Conservation (phyloP, 2,329 filamentous ascomycete genomes). For the Ophiocordyceps camponoti-saundersi region DNA sequence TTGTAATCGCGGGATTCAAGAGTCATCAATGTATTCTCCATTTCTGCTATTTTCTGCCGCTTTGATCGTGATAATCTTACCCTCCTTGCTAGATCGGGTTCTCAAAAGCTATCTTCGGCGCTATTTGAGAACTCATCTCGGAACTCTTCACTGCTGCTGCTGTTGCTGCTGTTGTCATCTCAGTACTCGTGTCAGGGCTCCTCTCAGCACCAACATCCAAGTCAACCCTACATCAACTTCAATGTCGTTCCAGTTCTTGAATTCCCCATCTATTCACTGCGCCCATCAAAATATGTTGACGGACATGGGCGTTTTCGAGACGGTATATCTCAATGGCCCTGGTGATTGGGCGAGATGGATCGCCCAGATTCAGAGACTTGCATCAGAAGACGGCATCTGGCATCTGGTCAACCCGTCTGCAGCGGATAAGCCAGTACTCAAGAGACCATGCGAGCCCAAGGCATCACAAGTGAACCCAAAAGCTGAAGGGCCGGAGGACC, state of each 20-base stretch:
- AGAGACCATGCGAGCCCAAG: background rate
- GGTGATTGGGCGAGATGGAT: background rate
- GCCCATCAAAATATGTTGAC: background rate
- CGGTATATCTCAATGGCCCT: background rate
- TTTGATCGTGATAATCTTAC: background rate
- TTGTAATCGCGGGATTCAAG: background rate
- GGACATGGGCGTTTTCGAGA: background rate
- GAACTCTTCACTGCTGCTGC: background rate
- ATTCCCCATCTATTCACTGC: background rate
- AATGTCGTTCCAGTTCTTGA: background rate
- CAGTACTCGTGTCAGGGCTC: background rate
- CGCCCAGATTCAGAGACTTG: background rate
- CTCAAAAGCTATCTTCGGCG: background rate
- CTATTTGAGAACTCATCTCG: background rate
- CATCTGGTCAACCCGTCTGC: background rate
- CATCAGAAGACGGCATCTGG: background rate
- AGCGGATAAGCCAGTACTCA: background rate
- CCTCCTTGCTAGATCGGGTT: background rate
- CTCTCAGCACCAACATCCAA: background rate
- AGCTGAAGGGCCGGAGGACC: background rate
- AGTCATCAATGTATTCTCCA: background rate
- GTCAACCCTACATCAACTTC: background rate
- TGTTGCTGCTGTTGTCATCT: background rate
- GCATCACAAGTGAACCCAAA: background rate
- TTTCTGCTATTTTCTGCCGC: background rate